These are phyloP conservation scores for Baorangia bicolor DNA, from an alignment of 768 basidiomycete genomes.

Conservation along the genomic window DNA sequence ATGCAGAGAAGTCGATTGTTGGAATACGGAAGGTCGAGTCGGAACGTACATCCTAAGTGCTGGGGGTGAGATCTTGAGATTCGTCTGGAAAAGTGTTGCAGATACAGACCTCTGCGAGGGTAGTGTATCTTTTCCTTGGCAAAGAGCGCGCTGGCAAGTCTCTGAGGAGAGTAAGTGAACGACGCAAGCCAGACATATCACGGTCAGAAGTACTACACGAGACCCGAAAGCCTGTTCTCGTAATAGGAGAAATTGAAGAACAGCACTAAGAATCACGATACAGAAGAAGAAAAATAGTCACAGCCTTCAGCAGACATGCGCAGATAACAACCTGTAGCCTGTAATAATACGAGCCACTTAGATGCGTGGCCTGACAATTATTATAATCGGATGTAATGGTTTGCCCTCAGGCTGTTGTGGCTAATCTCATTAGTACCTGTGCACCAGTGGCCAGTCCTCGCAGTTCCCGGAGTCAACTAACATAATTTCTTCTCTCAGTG, in stretches of 20 bases:
- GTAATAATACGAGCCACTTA: no score
- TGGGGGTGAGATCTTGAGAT: slow-evolving; percentile 12
- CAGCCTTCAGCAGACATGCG: no score
- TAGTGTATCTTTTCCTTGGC: slow-evolving; percentile 18
- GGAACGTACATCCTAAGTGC: slow-evolving; percentile 34
- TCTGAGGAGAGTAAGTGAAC: slow-evolving; percentile 13
- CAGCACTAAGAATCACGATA: no score
- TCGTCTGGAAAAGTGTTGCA: not conserved
- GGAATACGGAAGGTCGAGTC: slow-evolving; percentile 61
- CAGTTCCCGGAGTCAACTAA: not conserved
- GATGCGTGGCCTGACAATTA: no score
- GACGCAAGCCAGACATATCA: slow-evolving; percentile 13
- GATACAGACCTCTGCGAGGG: slow-evolving; percentile 25
- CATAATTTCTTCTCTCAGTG: not conserved
- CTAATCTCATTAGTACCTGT: no score
- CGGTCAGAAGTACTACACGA: not conserved
- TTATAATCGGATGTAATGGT: no score
- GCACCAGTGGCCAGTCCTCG: not conserved
- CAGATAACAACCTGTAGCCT: no score
- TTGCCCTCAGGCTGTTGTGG: no score
- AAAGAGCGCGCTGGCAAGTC: not conserved
- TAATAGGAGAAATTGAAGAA: not conserved
- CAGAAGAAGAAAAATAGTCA: no score
- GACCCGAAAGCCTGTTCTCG: not conserved
- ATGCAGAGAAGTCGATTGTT: slow-evolving; percentile 74